Conservation (phyloP, 345 rosid species). For the Pugionium dolabratum region DNA sequence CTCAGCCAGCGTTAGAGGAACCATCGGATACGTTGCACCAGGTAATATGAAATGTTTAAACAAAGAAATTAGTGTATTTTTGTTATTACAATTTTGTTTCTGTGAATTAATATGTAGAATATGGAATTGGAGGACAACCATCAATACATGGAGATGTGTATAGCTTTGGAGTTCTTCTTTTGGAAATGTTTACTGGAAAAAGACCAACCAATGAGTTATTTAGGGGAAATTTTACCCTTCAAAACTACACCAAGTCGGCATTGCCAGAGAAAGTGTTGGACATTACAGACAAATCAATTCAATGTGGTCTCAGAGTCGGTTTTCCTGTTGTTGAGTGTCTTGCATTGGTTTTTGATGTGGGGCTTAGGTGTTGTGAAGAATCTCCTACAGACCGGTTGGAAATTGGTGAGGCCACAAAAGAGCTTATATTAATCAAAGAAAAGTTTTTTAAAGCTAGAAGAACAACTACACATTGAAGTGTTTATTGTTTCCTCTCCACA, state of each 20-base stretch:
- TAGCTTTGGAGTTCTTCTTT: conserved; percentile 22
- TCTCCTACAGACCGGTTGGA: conserved; percentile 21
- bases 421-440: conserved; percentile 27
- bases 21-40: conserved; percentile 38
- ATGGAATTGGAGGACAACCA: conserved; percentile 41
- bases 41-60: background rate
- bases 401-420: conserved; percentile 17
- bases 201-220: background rate
- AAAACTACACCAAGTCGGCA: background rate
- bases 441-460: conserved; percentile 1
- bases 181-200: conserved; percentile 9
- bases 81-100: background rate
- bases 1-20: conserved; percentile 25
- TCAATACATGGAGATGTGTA: conserved; percentile 31
- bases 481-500: background rate
- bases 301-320: background rate
- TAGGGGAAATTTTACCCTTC: background rate
- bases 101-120: conserved; percentile 21
- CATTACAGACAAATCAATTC: conserved; percentile 20
- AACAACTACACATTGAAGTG: conserved; percentile 10
- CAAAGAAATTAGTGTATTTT: background rate
- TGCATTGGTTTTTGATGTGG: conserved; percentile 21
- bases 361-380: conserved; percentile 40
- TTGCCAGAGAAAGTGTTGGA: conserved; percentile 1
- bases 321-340: conserved; percentile 11